These are phyloP conservation scores for Blastobotrys terrestris DNA, from an alignment of 805 yeast species.

Conservation along the genomic window DNA sequence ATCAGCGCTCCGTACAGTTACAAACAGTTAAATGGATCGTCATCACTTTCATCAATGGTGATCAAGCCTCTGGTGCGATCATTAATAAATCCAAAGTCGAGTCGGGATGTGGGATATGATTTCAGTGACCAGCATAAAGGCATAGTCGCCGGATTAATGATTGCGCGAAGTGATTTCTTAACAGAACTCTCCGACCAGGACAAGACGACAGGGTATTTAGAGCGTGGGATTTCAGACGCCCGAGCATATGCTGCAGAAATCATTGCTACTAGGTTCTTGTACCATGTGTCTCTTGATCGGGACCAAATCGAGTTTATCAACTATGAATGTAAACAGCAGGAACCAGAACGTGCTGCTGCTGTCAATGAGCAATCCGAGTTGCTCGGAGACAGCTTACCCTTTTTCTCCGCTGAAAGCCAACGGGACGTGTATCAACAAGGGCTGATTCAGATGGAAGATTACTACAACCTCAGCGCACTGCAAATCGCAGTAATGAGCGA, in stretches of 20 bases:
- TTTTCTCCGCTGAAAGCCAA: not conserved
- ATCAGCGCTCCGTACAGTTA: constrained; percentile 27
- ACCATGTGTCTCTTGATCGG: constrained; percentile 19
- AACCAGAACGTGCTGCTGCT: not conserved
- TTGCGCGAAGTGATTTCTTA: constrained; percentile 25
- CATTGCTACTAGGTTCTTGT: constrained; percentile 25
- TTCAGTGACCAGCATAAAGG: constrained; percentile 24
- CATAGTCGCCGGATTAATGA: constrained; percentile 26
- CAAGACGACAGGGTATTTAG: constrained; percentile 11
- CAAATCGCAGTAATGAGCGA: constrained; percentile 12
- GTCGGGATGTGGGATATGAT: not conserved
- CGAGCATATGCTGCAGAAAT: constrained; percentile 28
- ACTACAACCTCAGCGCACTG: constrained; percentile 10
- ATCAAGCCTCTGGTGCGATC: constrained; percentile 23
- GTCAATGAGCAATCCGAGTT: constrained; percentile 4
- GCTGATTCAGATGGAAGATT: not conserved
- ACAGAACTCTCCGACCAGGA: constrained; percentile 20
- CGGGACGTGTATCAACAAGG: not conserved
- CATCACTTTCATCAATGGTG: constrained; percentile 17
- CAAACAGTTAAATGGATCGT: constrained; percentile 23
- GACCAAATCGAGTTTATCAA: constrained; percentile 16
- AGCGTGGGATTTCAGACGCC: constrained; percentile 24
- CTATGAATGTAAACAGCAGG: constrained; percentile 8
- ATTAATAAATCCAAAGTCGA: constrained; percentile 6
- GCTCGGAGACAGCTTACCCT: not conserved